Evolutionary conservation across 345 rosid species (phyloP).

Genomic region (Aegle marmelos): DNA sequence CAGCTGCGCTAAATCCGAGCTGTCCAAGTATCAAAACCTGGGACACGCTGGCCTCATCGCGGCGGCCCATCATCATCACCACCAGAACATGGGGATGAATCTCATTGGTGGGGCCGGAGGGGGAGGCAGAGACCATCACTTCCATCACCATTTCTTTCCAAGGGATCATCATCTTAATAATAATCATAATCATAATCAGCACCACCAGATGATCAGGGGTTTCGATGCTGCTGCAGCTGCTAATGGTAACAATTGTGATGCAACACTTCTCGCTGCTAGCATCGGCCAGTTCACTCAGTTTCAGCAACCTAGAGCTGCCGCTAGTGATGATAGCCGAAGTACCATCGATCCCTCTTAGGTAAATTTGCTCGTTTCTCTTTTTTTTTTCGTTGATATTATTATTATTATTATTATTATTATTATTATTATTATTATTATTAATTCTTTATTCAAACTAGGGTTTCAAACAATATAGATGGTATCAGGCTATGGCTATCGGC

Average conservation of each 20-base stretch:
- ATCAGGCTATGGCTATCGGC: not conserved
- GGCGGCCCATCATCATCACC: constrained; percentile 32
- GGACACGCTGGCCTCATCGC: constrained; percentile 63
- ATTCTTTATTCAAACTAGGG: not conserved
- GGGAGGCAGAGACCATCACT: constrained; percentile 41
- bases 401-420: no score
- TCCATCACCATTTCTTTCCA: constrained; percentile 73
- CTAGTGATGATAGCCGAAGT: constrained; percentile 74
- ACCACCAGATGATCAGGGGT: constrained; percentile 57
- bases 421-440: no score
- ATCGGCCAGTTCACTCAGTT: constrained; percentile 78
- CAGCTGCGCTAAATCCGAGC: constrained; percentile 56
- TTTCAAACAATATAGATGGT: not conserved
- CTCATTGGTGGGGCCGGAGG: constrained; percentile 37
- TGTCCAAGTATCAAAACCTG: constrained; percentile 57
- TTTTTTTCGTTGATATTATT: no score
- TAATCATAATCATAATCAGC: constrained; percentile 26
- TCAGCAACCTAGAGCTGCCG: constrained; percentile 77
- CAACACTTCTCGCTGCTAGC: constrained; percentile 53
- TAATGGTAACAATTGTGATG: constrained; percentile 42
- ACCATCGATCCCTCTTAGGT: constrained; percentile 78
- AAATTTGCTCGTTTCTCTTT: not conserved
- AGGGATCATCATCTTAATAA: constrained; percentile 41
- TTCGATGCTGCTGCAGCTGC: constrained; percentile 30
- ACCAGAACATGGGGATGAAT: constrained; percentile 65